Conservation (phyloP, 2,329 filamentous ascomycete genomes). For the Niveomyces coronatus region DNA sequence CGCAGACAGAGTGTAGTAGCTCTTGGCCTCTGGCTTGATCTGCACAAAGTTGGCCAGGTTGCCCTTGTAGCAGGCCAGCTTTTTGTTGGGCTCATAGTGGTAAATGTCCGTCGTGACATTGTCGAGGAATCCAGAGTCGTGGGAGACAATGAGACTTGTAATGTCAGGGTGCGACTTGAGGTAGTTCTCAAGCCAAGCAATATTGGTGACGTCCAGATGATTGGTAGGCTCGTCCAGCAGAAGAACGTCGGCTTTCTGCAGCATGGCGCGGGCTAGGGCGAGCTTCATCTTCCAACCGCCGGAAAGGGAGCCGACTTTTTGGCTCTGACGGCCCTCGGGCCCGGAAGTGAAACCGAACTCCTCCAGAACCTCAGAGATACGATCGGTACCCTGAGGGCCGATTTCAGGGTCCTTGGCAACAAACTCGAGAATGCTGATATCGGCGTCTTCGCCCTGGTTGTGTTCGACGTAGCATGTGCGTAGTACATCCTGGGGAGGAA, state of each 20-base stretch:
- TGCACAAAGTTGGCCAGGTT: slow-evolving; percentile 79
- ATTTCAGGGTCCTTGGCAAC: slow-evolving; percentile 83
- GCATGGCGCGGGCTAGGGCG: slow-evolving; percentile 88
- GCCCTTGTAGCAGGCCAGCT: slow-evolving; percentile 76
- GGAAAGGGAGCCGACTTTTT: slow-evolving; percentile 88
- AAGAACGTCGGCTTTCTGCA: slow-evolving; percentile 92
- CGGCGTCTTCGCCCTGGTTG: slow-evolving; percentile 96
- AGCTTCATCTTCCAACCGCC: slow-evolving; percentile 99
- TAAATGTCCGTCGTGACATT: slow-evolving; percentile 98
- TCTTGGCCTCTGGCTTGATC: slow-evolving; percentile 86
- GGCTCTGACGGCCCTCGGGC: slow-evolving; percentile 75
- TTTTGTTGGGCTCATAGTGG: slow-evolving; percentile 94
- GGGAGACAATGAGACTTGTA: slow-evolving; percentile 92
- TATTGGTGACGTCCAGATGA: slow-evolving; percentile 92
- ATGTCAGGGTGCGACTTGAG: slow-evolving; percentile 93
- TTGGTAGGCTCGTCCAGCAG: slow-evolving; percentile 98
- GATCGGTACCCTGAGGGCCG: slow-evolving; percentile 63
- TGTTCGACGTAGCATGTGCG: slow-evolving; percentile 98
- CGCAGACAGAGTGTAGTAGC: slow-evolving; percentile 91
- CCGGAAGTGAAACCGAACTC: slow-evolving; percentile 93
- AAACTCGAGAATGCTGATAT: slow-evolving; percentile 91
- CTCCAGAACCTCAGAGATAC: slow-evolving; percentile 71
- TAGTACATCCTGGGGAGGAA: slow-evolving; percentile 83
- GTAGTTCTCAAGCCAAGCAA: slow-evolving; percentile 92
- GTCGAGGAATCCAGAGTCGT: slow-evolving; percentile 96